Evolutionary conservation across 2,329 filamentous ascomycete species (phyloP).

Genomic region (Pseudopithomyces chartarum): DNA sequence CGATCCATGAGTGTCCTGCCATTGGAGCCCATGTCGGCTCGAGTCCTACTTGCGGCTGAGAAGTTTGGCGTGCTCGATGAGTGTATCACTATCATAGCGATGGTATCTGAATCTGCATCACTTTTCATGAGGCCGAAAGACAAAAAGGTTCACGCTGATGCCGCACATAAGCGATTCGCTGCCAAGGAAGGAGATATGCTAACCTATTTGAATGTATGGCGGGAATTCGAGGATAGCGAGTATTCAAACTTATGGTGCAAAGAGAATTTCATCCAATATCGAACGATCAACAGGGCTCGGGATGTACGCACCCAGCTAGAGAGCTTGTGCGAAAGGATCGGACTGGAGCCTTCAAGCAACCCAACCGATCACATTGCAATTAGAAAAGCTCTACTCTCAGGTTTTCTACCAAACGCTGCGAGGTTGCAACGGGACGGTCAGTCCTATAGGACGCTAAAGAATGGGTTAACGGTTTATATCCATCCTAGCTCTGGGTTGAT

Average conservation of each 20-base stretch:
- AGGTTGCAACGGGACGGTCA: slow-evolving; percentile 82
- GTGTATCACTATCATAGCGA: slow-evolving; percentile 88
- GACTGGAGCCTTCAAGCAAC: slow-evolving; percentile 71
- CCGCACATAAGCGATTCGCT: slow-evolving; percentile 85
- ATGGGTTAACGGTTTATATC: slow-evolving; percentile 84
- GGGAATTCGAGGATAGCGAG: slow-evolving; percentile 92
- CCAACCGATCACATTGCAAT: slow-evolving; percentile 80
- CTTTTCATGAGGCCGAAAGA: slow-evolving; percentile 96
- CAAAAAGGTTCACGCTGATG: slow-evolving; percentile 95
- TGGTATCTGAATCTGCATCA: slow-evolving; percentile 85
- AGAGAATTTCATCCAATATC: slow-evolving; percentile 93
- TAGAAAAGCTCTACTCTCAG: slow-evolving; percentile 84
- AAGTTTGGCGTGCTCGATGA: slow-evolving; percentile 93
- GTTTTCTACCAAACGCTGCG: slow-evolving; percentile 94
- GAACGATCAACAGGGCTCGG: slow-evolving; percentile 83
- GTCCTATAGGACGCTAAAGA: slow-evolving; percentile 90
- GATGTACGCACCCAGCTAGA: slow-evolving; percentile 92
- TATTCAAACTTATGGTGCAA: slow-evolving; percentile 85
- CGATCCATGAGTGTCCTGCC: slow-evolving; percentile 96
- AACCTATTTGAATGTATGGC: slow-evolving; percentile 86
- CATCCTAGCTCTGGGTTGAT: slow-evolving; percentile 86
- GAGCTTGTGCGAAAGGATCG: slow-evolving; percentile 91
- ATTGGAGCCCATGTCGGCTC: slow-evolving; percentile 88
- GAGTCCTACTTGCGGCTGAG: slow-evolving; percentile 84
- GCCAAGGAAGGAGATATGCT: slow-evolving; percentile 91